A percentile compares a stretch with the other conserved stretches of the same genome.
Evolutionary conservation across 345 rosid genomes (phyloP).

Genomic region (Gossypium mustelinum): DNA sequence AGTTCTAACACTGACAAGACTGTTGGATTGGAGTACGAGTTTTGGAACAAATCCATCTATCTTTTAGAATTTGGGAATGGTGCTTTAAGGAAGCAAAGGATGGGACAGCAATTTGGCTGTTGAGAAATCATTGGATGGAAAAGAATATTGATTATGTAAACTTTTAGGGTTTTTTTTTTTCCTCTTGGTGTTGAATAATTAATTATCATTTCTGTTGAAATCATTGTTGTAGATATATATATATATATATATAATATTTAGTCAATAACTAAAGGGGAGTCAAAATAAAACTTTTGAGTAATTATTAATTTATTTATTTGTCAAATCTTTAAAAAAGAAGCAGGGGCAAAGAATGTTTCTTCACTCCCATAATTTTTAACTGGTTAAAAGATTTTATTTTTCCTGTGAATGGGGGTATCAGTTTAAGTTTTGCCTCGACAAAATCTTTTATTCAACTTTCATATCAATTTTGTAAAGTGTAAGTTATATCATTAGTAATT

Average conservation of each 20-base stretch:
- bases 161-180: not conserved
- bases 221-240: not conserved
- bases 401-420: not conserved
- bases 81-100: not conserved
- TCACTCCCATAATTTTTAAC: not conserved
- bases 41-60: not conserved
- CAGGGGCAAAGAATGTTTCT: not conserved
- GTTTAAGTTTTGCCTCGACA: too few relatives aligned
- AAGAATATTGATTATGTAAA: not conserved
- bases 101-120: conserved; percentile 10
- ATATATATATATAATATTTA: not conserved
- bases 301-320: not conserved
- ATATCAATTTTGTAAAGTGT: too few relatives aligned
- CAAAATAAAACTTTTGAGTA: not conserved
- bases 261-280: not conserved
- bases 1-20: not conserved
- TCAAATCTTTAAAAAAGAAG: not conserved
- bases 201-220: not conserved
- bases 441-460: too few relatives aligned
- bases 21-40: not conserved
- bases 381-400: not conserved
- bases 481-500: too few relatives aligned
- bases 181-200: not conserved
- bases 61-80: not conserved
- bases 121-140: not conserved